phyloP scores from a whole-genome alignment of 228 moss, liverwort and hornwort genomes.

The Sphagnum magellanicum region DNA sequence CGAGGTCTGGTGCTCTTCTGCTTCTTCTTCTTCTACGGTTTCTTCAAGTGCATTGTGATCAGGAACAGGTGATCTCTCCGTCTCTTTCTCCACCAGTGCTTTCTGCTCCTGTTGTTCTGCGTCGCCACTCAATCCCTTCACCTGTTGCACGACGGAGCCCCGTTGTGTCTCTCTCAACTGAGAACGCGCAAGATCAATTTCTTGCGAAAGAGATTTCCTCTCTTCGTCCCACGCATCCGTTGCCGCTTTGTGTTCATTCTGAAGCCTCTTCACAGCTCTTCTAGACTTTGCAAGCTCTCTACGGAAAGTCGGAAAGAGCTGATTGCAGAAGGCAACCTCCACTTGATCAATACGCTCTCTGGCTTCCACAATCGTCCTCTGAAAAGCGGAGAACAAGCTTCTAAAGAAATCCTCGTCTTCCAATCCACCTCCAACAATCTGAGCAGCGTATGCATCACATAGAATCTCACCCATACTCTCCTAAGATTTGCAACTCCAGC shows the following conservation, averaged over 20 bases:
- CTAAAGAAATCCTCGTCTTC: background rate
- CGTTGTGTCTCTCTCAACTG: slow-evolving; percentile 11
- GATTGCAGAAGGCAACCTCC: slow-evolving; percentile 8
- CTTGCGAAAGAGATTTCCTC: slow-evolving; percentile 18
- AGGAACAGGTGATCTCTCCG: background rate
- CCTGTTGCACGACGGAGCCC: background rate
- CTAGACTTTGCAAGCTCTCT: slow-evolving; percentile 14
- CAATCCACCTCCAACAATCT: background rate
- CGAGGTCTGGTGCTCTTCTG: no score
- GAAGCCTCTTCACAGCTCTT: slow-evolving; percentile 22
- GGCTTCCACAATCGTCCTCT: slow-evolving; percentile 14
- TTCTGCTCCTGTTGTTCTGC: background rate
- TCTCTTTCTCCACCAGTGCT: background rate
- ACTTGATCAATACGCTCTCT: slow-evolving; percentile 24
- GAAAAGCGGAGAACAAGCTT: background rate
- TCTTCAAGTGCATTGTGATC: background rate
- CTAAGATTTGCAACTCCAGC: no score
- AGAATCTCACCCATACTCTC: no score
- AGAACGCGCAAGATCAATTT: slow-evolving; percentile 18
- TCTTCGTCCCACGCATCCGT: slow-evolving; percentile 27
- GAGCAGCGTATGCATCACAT: no score
- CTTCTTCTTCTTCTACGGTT: no score
- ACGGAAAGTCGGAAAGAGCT: slow-evolving; percentile 5
- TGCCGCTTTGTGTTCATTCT: slow-evolving; percentile 22
- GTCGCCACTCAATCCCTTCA: background rate